phyloP scores from a whole-genome alignment of 129 eudicot genomes.

The Cynara cardunculus region DNA sequence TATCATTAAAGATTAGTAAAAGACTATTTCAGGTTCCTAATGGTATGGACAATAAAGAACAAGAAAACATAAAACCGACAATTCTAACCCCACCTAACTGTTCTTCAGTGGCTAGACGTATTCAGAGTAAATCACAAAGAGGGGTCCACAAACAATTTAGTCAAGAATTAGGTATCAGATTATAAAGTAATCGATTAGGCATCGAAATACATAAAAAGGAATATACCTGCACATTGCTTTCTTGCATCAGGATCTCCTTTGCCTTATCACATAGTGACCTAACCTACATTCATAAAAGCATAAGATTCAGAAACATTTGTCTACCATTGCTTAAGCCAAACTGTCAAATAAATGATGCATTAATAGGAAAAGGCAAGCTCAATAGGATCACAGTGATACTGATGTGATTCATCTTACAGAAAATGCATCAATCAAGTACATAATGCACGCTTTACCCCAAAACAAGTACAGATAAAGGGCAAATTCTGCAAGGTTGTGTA shows the following conservation, averaged over 20 bases:
- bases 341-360: neutral
- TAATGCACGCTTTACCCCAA: constrained; percentile 2
- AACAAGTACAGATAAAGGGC: neutral
- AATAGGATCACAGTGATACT: neutral
- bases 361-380: neutral
- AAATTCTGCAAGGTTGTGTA: neutral
- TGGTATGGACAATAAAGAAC: too few species aligned
- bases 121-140: too few species aligned
- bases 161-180: neutral
- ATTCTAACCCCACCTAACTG: neutral
- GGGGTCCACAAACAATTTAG: neutral
- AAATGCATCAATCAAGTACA: neutral
- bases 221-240: constrained; percentile 93
- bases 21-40: too few species aligned
- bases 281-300: constrained; percentile 39
- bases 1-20: too few species aligned
- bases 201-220: neutral
- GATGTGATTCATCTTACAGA: constrained; percentile 2
- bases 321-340: neutral
- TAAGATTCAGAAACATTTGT: neutral
- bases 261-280: constrained; percentile 82
- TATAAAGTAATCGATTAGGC: neutral
- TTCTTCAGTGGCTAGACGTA: neutral
- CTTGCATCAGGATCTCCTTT: constrained; percentile 86
- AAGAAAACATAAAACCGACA: neutral